Evolutionary conservation across 768 basidiomycete species (phyloP).

Genomic region (Collybia sordida): DNA sequence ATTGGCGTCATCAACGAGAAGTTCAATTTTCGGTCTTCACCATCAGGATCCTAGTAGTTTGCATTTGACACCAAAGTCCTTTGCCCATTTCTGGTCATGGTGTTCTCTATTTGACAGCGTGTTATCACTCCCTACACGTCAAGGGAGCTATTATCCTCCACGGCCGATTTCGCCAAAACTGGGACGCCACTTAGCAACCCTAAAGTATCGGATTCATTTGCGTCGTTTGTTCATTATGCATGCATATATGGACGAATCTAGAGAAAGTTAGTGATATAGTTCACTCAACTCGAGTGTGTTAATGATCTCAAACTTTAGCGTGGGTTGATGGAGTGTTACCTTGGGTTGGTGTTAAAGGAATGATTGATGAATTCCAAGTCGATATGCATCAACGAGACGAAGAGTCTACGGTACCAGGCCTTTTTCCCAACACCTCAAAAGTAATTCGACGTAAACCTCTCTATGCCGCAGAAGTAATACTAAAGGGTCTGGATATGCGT

Average conservation of each 20-base stretch:
- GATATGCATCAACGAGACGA: conserved; percentile 93
- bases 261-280: conserved; percentile 46
- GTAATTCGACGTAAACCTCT: conserved; percentile 77
- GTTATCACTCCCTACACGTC: conserved; percentile 81
- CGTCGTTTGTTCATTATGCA: conserved; percentile 84
- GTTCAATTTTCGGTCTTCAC: conserved; percentile 6
- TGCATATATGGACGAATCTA: conserved; percentile 78
- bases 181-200: conserved; percentile 81
- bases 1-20: conserved; percentile 61
- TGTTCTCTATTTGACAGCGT: conserved; percentile 81
- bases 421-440: conserved; percentile 55
- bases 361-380: conserved; percentile 77
- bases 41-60: conserved; percentile 58
- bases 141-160: conserved; percentile 78
- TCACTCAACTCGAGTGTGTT: conserved; percentile 1
- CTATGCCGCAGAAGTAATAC: conserved; percentile 82
- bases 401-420: conserved; percentile 64
- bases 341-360: conserved; percentile 84
- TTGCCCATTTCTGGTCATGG: conserved; percentile 92
- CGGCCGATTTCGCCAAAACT: conserved; percentile 82
- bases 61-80: conserved; percentile 82
- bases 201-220: conserved; percentile 85
- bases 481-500: conserved; percentile 75
- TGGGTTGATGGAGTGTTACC: conserved; percentile 80
- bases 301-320: conserved; percentile 32